Percentiles rank a stretch among this genome's conserved stretches.
Conservation (phyloP, 1,284 basidiomycete genomes). For the Sporisorium graminicola region DNA sequence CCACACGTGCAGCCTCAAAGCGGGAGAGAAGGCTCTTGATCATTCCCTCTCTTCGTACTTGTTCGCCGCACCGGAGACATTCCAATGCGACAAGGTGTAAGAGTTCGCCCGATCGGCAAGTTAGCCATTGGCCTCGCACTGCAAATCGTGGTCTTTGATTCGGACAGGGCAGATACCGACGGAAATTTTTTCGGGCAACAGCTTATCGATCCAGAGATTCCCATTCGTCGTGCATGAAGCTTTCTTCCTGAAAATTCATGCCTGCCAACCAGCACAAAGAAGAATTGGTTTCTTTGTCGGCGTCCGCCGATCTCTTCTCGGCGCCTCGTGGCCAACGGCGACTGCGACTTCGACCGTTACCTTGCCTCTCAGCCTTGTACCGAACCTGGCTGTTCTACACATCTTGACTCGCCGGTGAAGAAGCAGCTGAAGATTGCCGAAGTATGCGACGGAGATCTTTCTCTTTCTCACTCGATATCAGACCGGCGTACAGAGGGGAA, state of each 20-base stretch:
- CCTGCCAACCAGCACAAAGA: constrained; percentile 3
- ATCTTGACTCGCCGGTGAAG: constrained; percentile 5
- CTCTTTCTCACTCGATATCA: background rate
- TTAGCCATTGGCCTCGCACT: background rate
- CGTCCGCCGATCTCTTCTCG: constrained; percentile 12
- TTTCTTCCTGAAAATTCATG: constrained; percentile 3
- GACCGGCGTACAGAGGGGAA: constrained; percentile 1
- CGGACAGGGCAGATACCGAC: background rate
- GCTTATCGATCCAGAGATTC: constrained; percentile 35
- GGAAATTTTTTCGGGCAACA: background rate
- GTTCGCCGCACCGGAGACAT: background rate
- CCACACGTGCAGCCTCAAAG: constrained; percentile 2
- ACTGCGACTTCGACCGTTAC: background rate
- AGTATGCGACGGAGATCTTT: background rate
- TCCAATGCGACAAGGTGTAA: background rate
- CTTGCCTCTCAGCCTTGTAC: background rate
- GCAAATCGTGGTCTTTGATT: background rate
- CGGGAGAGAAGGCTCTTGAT: background rate
- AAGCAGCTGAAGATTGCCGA: constrained; percentile 9
- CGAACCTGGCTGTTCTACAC: background rate
- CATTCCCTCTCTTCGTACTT: too few species aligned
- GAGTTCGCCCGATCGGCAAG: constrained; percentile 34
- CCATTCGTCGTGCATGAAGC: constrained; percentile 14
- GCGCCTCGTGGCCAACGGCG: constrained; percentile 10
- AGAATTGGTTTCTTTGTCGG: too few species aligned